These are phyloP conservation scores for Lagerstroemia speciosa DNA, from an alignment of 345 rosid species.

Conservation along the genomic window DNA sequence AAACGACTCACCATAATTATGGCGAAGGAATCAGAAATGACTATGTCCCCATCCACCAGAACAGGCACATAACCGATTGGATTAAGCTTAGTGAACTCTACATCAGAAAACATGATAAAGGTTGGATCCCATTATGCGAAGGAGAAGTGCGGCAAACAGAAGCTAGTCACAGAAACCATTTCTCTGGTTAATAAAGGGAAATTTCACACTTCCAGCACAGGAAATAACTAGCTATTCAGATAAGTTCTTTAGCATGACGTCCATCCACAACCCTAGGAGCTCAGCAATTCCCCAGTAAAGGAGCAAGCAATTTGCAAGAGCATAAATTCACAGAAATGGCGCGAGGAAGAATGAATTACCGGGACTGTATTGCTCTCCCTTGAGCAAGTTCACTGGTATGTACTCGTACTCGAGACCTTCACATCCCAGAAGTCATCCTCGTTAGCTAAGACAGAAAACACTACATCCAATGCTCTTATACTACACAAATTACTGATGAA, in stretches of 20 bases:
- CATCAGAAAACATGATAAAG: conserved; percentile 6
- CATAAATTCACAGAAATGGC: background rate
- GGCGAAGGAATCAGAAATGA: conserved; percentile 68
- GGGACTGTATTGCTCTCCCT: conserved; percentile 53
- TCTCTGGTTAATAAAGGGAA: background rate
- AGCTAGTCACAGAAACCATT: background rate
- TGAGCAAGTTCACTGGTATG: conserved; percentile 42
- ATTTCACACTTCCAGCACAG: background rate
- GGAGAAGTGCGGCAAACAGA: background rate
- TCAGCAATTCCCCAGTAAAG: too few species aligned
- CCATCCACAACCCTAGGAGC: too few species aligned
- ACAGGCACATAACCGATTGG: conserved; percentile 78
- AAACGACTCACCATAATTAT: conserved; percentile 40
- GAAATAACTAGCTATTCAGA: background rate
- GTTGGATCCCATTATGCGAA: background rate
- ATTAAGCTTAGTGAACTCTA: conserved; percentile 61
- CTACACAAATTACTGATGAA: background rate
- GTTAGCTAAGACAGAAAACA: background rate
- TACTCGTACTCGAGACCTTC: conserved; percentile 66
- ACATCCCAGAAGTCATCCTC: background rate
- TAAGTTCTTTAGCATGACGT: too few species aligned
- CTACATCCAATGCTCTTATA: background rate
- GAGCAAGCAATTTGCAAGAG: background rate
- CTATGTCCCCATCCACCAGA: conserved; percentile 60
- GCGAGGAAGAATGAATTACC: conserved; percentile 21